phyloP scores from a whole-genome alignment of 2,329 filamentous ascomycete species.

The Fulvia fulva region DNA sequence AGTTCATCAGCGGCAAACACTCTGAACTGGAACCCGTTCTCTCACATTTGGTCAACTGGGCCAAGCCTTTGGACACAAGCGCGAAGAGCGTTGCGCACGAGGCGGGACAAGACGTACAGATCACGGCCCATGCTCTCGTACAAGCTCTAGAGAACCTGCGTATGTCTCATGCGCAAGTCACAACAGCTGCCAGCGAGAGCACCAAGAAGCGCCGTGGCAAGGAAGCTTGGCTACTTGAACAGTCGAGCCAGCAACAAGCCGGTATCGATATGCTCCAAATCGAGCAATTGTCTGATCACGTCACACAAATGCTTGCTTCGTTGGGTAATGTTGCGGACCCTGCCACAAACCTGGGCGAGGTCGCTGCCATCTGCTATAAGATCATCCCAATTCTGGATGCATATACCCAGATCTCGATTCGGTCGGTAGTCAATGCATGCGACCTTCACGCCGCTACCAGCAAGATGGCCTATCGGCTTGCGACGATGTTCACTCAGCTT shows the following conservation, averaged over 20 bases:
- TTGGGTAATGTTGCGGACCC: background rate
- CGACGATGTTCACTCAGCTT: constrained; percentile 73
- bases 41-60: constrained; percentile 25
- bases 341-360: background rate
- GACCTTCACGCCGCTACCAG: constrained; percentile 66
- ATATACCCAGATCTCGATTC: constrained; percentile 61
- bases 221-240: constrained; percentile 53
- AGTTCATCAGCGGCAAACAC: background rate
- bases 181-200: constrained; percentile 31
- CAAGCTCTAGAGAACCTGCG: background rate
- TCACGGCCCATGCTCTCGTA: background rate
- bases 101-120: constrained; percentile 22
- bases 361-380: constrained; percentile 2
- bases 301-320: background rate
- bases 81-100: background rate
- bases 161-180: background rate
- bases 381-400: constrained; percentile 69
- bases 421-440: constrained; percentile 56
- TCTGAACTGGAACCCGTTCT: constrained; percentile 24
- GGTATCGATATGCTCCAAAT: background rate
- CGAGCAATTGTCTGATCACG: background rate
- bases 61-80: constrained; percentile 31
- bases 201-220: constrained; percentile 62
- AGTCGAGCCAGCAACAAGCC: constrained; percentile 4
- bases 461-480: constrained; percentile 70